Evolutionary conservation across 2,329 filamentous ascomycete species (phyloP), one percentile per base, ranked within the genome.

Genomic region (Calonectria multiphialidica): DNA sequence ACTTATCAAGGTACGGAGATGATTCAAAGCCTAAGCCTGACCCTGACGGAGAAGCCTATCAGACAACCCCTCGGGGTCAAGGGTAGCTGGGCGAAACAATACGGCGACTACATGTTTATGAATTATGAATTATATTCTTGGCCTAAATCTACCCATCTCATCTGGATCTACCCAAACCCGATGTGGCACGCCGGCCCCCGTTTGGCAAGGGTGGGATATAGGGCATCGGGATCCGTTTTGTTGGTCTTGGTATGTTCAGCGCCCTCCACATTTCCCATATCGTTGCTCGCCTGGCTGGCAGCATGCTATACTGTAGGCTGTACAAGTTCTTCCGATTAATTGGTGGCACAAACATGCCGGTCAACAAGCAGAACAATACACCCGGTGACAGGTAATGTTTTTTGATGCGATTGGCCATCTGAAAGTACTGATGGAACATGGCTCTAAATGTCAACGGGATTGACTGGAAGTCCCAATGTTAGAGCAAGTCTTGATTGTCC

Each of bases 381-480:
- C 93, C 91, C 0, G 95, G 95, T 0, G 95, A 96, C 50, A 98
- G 89, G 82, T 99, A 99, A 85, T 99, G 97, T 82, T 98, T 98
- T 70, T 95, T 93, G 74, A 99, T 95, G 59, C 97, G 95, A 74
- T 94, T 92, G 33, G 94, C 95, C 79, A 99, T 95, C 82, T 98
- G 95, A 81, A 97, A 98, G 85, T 99, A 99, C 80, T 98, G 96
- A 72, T 97, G 91, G 84, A 99, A 98, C 91, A 98, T 98, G 79
- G 94, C 94, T n/a, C 93, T 90, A 76, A 98, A 94, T 4, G 94
- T 92, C 8, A 99, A 90, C 2, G 97, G 96, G 8, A 98, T 94
- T 4, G 96, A 96, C 93, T 97, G 77, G 5, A 28, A 18, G 21
- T 4, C 23, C 2, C 4, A 5, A 18, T 6, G 35, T 65, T 63